Percentiles rank a stretch among this genome's conserved stretches.
These are phyloP conservation scores for Lactarius tabidus DNA, from an alignment of 768 basidiomycete species.

Conservation along the genomic window DNA sequence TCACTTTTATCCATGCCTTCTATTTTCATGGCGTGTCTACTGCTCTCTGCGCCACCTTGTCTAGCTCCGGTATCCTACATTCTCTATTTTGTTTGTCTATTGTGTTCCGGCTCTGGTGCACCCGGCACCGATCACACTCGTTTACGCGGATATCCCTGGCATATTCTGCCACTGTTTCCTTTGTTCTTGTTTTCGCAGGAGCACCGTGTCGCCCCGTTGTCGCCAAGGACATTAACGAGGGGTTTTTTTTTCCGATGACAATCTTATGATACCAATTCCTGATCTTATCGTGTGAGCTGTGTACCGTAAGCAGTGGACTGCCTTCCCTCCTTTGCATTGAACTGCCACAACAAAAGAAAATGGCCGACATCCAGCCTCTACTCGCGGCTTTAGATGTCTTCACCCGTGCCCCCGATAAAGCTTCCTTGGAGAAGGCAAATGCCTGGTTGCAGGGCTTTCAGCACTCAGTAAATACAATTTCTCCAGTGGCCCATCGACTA, in stretches of 20 bases:
- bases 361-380: slow-evolving; percentile 69
- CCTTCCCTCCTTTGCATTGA: slow-evolving; percentile 1
- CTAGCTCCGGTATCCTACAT: slow-evolving; percentile 43
- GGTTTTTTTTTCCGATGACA: slow-evolving; percentile 24
- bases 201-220: neutral
- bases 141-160: slow-evolving; percentile 27
- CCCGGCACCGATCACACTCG: slow-evolving; percentile 25
- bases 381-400: slow-evolving; percentile 79
- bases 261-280: slow-evolving; percentile 27
- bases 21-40: slow-evolving; percentile 34
- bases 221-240: slow-evolving; percentile 8
- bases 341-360: slow-evolving; percentile 30
- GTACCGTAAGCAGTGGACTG: slow-evolving; percentile 3
- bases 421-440: slow-evolving; percentile 82
- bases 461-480: slow-evolving; percentile 92
- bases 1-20: slow-evolving; percentile 31
- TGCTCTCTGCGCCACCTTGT: slow-evolving; percentile 38
- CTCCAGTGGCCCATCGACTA: slow-evolving; percentile 55
- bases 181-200: slow-evolving; percentile 25
- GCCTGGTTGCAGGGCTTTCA: slow-evolving; percentile 98
- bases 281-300: slow-evolving; percentile 16
- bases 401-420: slow-evolving; percentile 75
- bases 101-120: slow-evolving; percentile 23
- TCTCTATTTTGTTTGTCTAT: slow-evolving; percentile 31
- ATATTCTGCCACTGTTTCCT: slow-evolving; percentile 21